These are phyloP conservation scores for Nissolia schottii DNA, from an alignment of 306 rosid species.

Conservation along the genomic window DNA sequence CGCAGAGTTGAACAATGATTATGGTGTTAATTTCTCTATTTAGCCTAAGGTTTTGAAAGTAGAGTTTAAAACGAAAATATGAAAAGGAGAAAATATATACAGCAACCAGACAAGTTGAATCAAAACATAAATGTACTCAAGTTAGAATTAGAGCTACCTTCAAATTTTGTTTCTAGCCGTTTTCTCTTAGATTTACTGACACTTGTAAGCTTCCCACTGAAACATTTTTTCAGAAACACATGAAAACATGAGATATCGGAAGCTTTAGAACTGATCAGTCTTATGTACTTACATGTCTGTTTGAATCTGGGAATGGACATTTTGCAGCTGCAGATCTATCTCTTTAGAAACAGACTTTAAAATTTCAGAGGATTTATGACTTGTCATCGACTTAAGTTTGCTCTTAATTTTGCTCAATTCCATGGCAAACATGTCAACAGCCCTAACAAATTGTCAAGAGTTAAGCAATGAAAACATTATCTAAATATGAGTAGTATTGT, in stretches of 20 bases:
- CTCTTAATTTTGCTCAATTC: constrained; percentile 64
- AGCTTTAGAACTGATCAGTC: constrained; percentile 26
- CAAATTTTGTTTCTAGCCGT: constrained; percentile 58
- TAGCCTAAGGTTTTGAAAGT: neutral
- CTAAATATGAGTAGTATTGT: neutral
- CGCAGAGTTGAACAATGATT: constrained; percentile 1
- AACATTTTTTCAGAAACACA: constrained; percentile 23
- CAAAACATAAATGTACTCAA: neutral
- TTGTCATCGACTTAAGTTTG: constrained; percentile 59
- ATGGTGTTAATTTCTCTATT: neutral
- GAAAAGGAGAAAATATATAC: constrained; percentile 11
- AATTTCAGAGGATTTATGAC: constrained; percentile 69
- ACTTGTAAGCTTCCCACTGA: constrained; percentile 68
- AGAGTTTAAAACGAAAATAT: constrained; percentile 3
- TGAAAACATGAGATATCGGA: constrained; percentile 6
- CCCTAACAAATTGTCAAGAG: constrained; percentile 50
- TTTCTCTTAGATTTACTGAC: constrained; percentile 69
- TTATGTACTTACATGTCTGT: constrained; percentile 63
- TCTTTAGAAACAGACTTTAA: constrained; percentile 62
- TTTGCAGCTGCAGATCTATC: constrained; percentile 67
- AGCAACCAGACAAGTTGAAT: constrained; percentile 8
- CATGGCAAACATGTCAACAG: constrained; percentile 59
- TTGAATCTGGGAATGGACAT: constrained; percentile 69
- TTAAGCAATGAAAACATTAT: constrained; percentile 16
- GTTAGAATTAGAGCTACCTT: constrained; percentile 47